Evolutionary conservation across 805 yeast species (phyloP).

Genomic region (Cyberlindnera petersonii): DNA sequence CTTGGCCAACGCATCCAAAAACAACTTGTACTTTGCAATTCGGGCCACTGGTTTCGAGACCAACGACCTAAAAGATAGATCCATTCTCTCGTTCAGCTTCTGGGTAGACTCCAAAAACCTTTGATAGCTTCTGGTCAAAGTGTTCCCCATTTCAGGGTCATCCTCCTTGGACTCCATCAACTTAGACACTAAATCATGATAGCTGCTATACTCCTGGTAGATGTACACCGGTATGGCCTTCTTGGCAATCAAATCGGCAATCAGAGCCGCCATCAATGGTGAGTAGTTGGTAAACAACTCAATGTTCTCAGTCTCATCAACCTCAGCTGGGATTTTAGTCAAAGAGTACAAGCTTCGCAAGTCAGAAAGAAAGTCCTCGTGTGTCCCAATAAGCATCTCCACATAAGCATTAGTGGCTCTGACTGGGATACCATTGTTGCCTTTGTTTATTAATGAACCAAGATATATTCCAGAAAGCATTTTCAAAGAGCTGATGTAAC

Average conservation of each 20-base stretch:
- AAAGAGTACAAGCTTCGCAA: conserved; percentile 18
- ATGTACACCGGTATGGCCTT: conserved; percentile 27
- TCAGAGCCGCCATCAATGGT: conserved; percentile 24
- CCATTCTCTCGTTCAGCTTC: conserved; percentile 33
- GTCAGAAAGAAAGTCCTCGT: conserved; percentile 29
- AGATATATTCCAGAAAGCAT: conserved; percentile 42
- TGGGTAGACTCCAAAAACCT: conserved; percentile 41
- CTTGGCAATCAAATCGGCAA: conserved; percentile 22
- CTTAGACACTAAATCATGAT: conserved; percentile 33
- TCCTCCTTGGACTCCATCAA: conserved; percentile 30
- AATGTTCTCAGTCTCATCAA: neutral
- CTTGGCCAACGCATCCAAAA: conserved; percentile 41
- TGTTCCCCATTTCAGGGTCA: conserved; percentile 23
- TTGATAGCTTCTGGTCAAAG: conserved; percentile 31
- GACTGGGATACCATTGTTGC: conserved; percentile 34
- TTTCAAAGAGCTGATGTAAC: conserved; percentile 42
- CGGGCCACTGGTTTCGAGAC: conserved; percentile 52
- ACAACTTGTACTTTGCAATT: conserved; percentile 45
- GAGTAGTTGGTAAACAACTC: conserved; percentile 14
- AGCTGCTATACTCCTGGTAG: conserved; percentile 34
- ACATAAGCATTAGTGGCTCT: conserved; percentile 31
- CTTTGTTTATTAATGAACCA: conserved; percentile 32
- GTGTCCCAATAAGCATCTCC: conserved; percentile 30
- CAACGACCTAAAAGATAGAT: conserved; percentile 50
- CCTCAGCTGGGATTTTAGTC: neutral